These are phyloP conservation scores for Catenaria anguillulae DNA, from an alignment of 371 early-diverging fungal species.

Conservation along the genomic window DNA sequence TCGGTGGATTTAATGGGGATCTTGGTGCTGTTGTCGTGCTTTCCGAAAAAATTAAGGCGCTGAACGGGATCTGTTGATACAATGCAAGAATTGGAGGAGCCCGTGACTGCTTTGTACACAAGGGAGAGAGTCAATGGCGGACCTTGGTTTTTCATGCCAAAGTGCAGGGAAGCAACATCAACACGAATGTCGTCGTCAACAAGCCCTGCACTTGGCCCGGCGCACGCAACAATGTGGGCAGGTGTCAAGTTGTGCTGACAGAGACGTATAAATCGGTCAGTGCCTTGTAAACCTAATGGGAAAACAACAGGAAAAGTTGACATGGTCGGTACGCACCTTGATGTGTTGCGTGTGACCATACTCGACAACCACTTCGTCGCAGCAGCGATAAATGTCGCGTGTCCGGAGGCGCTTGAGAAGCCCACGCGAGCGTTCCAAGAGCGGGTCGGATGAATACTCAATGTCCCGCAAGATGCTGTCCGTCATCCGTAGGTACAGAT, in stretches of 20 bases:
- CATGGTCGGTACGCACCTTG: too few relatives aligned
- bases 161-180: slow-evolving; percentile 46
- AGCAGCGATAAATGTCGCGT: slow-evolving; percentile 73
- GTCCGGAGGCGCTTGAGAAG: slow-evolving; percentile 57
- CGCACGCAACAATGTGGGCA: background rate
- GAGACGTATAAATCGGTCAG: too few relatives aligned
- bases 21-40: background rate
- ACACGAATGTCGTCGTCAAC: slow-evolving; percentile 31
- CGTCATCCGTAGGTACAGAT: slow-evolving; percentile 57
- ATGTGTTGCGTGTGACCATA: background rate
- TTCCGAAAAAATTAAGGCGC: too few relatives aligned
- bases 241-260: background rate
- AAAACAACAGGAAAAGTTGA: too few relatives aligned
- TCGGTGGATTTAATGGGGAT: background rate
- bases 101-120: too few relatives aligned
- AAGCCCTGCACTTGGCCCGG: background rate
- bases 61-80: too few relatives aligned
- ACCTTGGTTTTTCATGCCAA: slow-evolving; percentile 65
- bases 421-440: slow-evolving; percentile 42
- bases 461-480: slow-evolving; percentile 77
- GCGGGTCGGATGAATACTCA: slow-evolving; percentile 27
- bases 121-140: slow-evolving; percentile 71
- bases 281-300: too few relatives aligned
- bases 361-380: slow-evolving; percentile 54
- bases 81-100: too few relatives aligned